phyloP scores from a whole-genome alignment of 2,329 filamentous ascomycete species.

The Colletotrichum sp. region DNA sequence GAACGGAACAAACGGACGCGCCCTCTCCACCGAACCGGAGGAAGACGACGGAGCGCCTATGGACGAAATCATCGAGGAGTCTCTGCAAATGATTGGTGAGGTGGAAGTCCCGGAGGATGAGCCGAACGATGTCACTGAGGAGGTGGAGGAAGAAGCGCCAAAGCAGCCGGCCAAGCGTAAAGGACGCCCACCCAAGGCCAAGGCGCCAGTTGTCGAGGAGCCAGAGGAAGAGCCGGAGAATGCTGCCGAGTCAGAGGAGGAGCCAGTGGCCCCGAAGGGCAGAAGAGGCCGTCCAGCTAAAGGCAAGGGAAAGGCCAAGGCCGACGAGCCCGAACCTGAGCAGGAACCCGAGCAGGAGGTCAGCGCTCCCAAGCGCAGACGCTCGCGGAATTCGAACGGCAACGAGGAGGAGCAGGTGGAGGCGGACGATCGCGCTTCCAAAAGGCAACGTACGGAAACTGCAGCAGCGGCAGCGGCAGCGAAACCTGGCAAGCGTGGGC shows the following conservation, averaged over 20 bases:
- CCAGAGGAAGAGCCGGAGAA: slow-evolving; percentile 4
- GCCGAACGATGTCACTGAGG: slow-evolving; percentile 21
- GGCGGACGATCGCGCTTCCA: slow-evolving; percentile 18
- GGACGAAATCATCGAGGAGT: slow-evolving; percentile 38
- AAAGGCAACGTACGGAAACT: slow-evolving; percentile 23
- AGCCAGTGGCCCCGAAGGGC: slow-evolving; percentile 11
- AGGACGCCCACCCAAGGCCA: slow-evolving; percentile 14
- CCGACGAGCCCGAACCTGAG: not conserved
- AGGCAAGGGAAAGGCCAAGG: slow-evolving; percentile 21
- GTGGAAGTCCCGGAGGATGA: slow-evolving; percentile 29
- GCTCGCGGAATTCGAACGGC: slow-evolving; percentile 12
- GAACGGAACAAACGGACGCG: slow-evolving; percentile 30
- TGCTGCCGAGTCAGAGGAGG: slow-evolving; percentile 30
- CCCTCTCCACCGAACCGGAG: slow-evolving; percentile 28
- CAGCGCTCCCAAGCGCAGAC: slow-evolving; percentile 15
- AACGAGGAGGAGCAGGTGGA: slow-evolving; percentile 18
- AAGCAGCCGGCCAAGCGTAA: slow-evolving; percentile 12
- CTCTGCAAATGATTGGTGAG: slow-evolving; percentile 45
- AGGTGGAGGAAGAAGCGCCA: slow-evolving; percentile 10
- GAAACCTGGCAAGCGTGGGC: slow-evolving; percentile 24
- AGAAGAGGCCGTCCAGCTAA: slow-evolving; percentile 20
- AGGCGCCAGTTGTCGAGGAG: slow-evolving; percentile 4
- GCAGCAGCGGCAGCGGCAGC: not conserved
- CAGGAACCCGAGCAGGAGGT: not conserved
- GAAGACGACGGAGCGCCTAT: slow-evolving; percentile 29